phyloP scores from a whole-genome alignment of 1,284 basidiomycete genomes.

The Rhodotorula sp. region DNA sequence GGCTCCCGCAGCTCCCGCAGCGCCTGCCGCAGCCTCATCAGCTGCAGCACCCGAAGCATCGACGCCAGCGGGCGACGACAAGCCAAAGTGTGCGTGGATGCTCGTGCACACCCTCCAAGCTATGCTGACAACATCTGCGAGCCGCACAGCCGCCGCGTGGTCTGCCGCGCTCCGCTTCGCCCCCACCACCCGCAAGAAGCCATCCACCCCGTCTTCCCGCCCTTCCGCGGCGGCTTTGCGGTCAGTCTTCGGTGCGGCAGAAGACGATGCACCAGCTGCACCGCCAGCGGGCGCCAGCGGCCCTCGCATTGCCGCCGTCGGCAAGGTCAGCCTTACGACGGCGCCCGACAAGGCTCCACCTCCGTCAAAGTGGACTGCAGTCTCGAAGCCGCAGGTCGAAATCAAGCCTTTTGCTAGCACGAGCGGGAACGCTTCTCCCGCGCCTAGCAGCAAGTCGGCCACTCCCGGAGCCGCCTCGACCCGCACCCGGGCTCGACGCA shows the following conservation, averaged over 20 bases:
- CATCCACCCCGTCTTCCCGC: slow-evolving; percentile 1
- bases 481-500: slow-evolving; percentile 10
- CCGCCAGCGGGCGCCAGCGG: background rate
- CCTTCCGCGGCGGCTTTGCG: slow-evolving; percentile 20
- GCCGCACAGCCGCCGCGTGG: slow-evolving; percentile 23
- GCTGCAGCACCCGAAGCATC: background rate
- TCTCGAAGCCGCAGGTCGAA: background rate
- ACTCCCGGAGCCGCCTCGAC: background rate
- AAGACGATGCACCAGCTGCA: slow-evolving; percentile 13
- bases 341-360: slow-evolving; percentile 19
- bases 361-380: slow-evolving; percentile 20
- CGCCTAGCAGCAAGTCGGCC: background rate
- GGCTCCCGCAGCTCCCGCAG: background rate
- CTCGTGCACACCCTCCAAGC: rapidly evolving
- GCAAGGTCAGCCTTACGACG: slow-evolving; percentile 15
- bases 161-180: slow-evolving; percentile 44
- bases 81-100: slow-evolving; percentile 14
- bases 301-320: slow-evolving; percentile 3
- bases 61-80: slow-evolving; percentile 1
- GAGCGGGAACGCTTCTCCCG: background rate
- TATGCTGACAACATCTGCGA: background rate
- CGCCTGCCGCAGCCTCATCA: background rate
- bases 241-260: slow-evolving; percentile 23
- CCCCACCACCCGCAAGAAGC: slow-evolving; percentile 41
- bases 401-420: slow-evolving; percentile 24